Percentiles rank a stretch among this genome's conserved stretches.
Conservation (phyloP, 75 land plant species). For the Gnetum montanum region DNA sequence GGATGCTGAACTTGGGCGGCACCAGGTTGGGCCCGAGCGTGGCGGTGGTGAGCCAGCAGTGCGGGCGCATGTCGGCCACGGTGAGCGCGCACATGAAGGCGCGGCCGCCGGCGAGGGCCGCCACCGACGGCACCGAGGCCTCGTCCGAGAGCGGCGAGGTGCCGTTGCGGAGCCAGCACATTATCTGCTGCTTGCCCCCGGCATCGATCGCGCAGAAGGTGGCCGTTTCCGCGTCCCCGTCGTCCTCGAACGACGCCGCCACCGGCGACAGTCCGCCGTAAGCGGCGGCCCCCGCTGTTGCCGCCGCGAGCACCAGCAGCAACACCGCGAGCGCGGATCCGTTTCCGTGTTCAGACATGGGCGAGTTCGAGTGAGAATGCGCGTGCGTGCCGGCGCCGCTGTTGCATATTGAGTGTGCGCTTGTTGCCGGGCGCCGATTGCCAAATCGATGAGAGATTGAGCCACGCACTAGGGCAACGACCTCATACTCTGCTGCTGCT, state of each 20-base stretch:
- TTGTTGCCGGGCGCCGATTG: no score
- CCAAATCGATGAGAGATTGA: no score
- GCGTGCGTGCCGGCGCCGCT: no score
- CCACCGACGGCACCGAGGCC: conserved; percentile 17
- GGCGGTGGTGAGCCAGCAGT: conserved; percentile 33
- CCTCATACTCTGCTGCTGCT: no score
- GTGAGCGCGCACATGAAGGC: conserved; percentile 54
- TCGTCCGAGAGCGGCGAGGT: conserved; percentile 8
- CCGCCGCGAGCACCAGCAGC: no score
- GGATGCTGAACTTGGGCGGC: conserved; percentile 15
- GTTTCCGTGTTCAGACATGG: no score
- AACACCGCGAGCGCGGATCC: no score
- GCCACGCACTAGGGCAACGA: no score
- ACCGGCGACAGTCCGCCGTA: conserved; percentile 51
- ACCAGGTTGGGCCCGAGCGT: conserved; percentile 39
- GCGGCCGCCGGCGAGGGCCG: conserved; percentile 53
- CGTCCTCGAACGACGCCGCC: conserved; percentile 46
- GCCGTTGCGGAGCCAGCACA: conserved; percentile 42
- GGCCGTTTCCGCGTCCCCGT: no score
- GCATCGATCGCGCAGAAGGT: conserved; percentile 63
- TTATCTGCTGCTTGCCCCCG: conserved; percentile 39
- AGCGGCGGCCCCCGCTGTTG: conserved; percentile 12
- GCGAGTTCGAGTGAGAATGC: no score
- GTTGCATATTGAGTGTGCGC: no score
- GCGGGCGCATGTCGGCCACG: conserved; percentile 28